Conservation (phyloP, 768 basidiomycete genomes). For the Albatrellus ellisii region DNA sequence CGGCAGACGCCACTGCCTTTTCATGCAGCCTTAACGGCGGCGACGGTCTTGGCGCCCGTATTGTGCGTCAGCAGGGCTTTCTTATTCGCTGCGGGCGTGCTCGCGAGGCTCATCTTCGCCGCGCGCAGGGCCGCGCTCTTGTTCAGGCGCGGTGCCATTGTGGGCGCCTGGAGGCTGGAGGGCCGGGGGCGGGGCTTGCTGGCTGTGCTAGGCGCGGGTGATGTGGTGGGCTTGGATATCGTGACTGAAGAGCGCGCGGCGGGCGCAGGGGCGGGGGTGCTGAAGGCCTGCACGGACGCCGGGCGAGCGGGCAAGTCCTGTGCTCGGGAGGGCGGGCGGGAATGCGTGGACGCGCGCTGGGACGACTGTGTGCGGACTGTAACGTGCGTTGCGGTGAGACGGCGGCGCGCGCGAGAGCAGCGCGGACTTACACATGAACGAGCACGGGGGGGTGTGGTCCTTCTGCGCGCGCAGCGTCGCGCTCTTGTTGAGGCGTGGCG, state of each 20-base stretch:
- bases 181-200: conserved; percentile 35
- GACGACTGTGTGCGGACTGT: conserved; percentile 5
- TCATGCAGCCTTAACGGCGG: no score
- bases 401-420: not conserved
- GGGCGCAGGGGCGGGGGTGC: conserved; percentile 9
- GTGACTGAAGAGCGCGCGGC: not conserved
- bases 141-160: conserved; percentile 58
- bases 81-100: not conserved
- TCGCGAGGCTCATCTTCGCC: conserved; percentile 43
- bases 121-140: conserved; percentile 58
- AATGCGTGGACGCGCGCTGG: conserved; percentile 2
- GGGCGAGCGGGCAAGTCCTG: conserved; percentile 11
- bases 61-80: no score
- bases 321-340: conserved; percentile 34
- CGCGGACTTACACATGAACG: conserved; percentile 6
- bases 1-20: no score
- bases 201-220: conserved; percentile 9
- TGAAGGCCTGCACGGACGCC: conserved; percentile 16
- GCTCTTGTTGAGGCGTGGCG: conserved; percentile 31
- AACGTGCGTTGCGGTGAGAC: not conserved
- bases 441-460: not conserved
- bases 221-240: conserved; percentile 10
- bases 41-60: no score
- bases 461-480: conserved; percentile 24
- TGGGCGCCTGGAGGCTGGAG: conserved; percentile 44